Percentiles rank a stretch among this genome's conserved stretches.
phyloP scores from a whole-genome alignment of 352 stramenopile genomes.

The Pilasporangium apinafurcum region DNA sequence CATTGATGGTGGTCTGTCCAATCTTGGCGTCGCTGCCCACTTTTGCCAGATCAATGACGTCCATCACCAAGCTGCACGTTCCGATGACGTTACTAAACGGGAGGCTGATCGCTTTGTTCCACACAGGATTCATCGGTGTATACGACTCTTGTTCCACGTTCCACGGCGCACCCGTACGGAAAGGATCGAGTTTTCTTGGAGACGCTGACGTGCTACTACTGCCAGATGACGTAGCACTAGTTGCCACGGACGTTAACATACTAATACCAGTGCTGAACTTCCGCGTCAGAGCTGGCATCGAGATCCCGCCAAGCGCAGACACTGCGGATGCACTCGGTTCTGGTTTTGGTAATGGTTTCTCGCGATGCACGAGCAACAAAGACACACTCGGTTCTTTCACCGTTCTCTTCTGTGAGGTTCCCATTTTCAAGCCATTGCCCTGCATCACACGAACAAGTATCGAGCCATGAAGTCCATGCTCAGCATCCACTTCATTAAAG shows the following conservation, averaged over 20 bases:
- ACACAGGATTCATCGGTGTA: conserved; percentile 65
- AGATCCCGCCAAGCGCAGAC: conserved; percentile 39
- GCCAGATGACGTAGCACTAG: conserved; percentile 19
- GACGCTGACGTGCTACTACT: conserved; percentile 20
- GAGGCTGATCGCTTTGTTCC: conserved; percentile 75
- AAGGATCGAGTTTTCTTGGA: conserved; percentile 20
- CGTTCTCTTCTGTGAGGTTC: conserved; percentile 53
- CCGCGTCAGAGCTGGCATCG: conserved; percentile 62
- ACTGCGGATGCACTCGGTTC: conserved; percentile 20
- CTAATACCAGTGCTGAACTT: conserved; percentile 63
- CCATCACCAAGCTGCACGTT: conserved; percentile 67
- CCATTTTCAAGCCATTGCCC: conserved; percentile 69
- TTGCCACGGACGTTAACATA: conserved; percentile 43
- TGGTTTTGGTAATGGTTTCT: conserved; percentile 37
- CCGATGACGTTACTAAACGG: conserved; percentile 74
- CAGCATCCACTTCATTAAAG: conserved; percentile 82
- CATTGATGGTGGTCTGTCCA: conserved; percentile 64
- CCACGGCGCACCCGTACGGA: conserved; percentile 50
- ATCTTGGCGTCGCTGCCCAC: conserved; percentile 38
- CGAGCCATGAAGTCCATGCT: conserved; percentile 59
- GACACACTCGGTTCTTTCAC: conserved; percentile 65
- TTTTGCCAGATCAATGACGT: conserved; percentile 56
- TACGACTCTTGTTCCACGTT: conserved; percentile 55
- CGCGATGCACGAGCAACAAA: conserved; percentile 49
- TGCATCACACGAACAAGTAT: conserved; percentile 79